Evolutionary conservation across 495 filamentous ascomycete species (phyloP).

Genomic region (Neurospora africana): DNA sequence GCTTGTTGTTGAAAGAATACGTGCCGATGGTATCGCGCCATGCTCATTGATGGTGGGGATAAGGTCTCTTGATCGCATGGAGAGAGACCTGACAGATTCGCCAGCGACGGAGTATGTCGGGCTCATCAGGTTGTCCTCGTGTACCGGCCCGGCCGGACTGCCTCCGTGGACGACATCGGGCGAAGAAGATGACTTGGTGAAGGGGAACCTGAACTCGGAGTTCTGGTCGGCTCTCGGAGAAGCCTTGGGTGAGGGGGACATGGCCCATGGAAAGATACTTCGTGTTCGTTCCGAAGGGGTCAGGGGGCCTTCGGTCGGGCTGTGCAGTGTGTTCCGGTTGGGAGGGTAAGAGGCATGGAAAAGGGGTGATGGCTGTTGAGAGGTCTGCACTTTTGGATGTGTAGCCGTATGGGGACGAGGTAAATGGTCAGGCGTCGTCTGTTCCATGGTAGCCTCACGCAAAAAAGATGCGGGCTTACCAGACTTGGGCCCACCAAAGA

Average conservation of each 20-base stretch:
- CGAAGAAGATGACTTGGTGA: constrained; percentile 35
- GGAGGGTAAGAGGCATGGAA: constrained; percentile 40
- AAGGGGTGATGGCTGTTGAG: constrained; percentile 31
- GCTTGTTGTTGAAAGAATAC: constrained; percentile 65
- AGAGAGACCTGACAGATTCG: constrained; percentile 19
- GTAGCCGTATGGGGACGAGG: constrained; percentile 23
- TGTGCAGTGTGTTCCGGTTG: constrained; percentile 23
- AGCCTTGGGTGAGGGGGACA: background rate
- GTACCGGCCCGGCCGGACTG: constrained; percentile 7
- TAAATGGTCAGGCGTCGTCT: background rate
- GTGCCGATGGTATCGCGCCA: constrained; percentile 47
- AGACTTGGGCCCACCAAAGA: constrained; percentile 21
- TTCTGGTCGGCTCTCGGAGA: constrained; percentile 33
- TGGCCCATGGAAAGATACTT: constrained; percentile 10
- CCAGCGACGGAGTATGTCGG: constrained; percentile 23
- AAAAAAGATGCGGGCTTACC: constrained; percentile 12
- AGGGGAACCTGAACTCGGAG: constrained; percentile 62
- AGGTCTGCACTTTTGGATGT: constrained; percentile 24
- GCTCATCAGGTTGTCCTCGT: constrained; percentile 21
- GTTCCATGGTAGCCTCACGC: background rate
- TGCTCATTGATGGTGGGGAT: constrained; percentile 43
- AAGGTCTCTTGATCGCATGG: constrained; percentile 25
- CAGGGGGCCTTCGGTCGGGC: constrained; percentile 24
- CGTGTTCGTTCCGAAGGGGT: constrained; percentile 33
- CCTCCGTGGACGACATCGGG: constrained; percentile 7